Percentiles rank a stretch among this genome's conserved stretches.
Evolutionary conservation across 352 stramenopile genomes (phyloP).

Genomic region (Globisporangium emineosum): DNA sequence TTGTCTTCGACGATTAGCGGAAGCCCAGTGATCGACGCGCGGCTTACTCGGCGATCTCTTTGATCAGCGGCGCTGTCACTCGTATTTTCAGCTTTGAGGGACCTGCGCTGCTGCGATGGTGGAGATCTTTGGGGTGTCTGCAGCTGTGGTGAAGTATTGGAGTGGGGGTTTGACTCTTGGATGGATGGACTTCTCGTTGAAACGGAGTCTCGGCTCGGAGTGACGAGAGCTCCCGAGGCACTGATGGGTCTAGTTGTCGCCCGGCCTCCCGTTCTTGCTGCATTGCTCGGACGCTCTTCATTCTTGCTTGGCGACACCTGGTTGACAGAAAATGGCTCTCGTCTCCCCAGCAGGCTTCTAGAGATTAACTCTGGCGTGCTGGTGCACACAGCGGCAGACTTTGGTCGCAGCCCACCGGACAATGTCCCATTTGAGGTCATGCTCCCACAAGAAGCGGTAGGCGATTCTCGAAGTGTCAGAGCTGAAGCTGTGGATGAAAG

Average conservation of each 20-base stretch:
- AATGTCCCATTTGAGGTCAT: background rate
- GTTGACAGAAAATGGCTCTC: background rate
- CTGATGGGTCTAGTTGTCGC: constrained; percentile 31
- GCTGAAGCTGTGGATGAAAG: constrained; percentile 17
- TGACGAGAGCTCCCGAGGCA: constrained; percentile 21
- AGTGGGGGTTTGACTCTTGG: background rate
- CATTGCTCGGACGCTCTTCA: background rate
- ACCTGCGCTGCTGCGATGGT: background rate
- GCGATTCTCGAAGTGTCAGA: constrained; percentile 10
- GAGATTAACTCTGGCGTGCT: constrained; percentile 36
- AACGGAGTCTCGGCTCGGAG: constrained; percentile 16
- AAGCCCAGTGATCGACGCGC: constrained; percentile 18
- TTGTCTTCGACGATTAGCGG: constrained; percentile 30
- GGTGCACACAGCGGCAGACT: constrained; percentile 45
- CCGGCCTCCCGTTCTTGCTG: background rate
- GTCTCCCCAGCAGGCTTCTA: constrained; percentile 9
- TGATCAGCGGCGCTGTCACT: background rate
- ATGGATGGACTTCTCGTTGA: background rate
- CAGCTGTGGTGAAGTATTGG: background rate
- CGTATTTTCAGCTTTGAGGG: background rate
- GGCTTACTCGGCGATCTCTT: constrained; percentile 16
- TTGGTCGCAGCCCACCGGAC: constrained; percentile 26
- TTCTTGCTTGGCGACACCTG: background rate
- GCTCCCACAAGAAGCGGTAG: background rate
- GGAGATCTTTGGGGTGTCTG: background rate